phyloP scores from a whole-genome alignment of 768 basidiomycete genomes.

The Termitomyces sp. region DNA sequence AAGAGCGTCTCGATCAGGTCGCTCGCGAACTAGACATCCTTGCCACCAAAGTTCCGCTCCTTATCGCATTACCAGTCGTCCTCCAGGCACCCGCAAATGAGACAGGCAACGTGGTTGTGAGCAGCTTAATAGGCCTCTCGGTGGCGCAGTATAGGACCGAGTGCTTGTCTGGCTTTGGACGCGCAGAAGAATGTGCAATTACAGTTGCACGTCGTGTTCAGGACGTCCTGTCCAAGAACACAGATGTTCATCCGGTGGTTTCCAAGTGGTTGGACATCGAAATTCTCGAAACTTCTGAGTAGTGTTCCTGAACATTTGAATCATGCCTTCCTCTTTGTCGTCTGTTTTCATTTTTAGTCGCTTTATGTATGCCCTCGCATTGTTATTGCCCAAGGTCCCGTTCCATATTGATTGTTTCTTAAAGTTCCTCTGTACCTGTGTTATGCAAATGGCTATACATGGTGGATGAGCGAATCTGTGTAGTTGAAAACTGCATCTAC shows the following conservation, averaged over 20 bases:
- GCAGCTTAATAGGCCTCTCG: slow-evolving; percentile 49
- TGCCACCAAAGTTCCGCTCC: slow-evolving; percentile 63
- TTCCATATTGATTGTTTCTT: neutral
- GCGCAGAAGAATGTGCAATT: slow-evolving; percentile 69
- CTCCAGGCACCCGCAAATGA: slow-evolving; percentile 45
- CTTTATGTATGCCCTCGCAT: neutral
- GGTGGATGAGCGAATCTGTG: neutral
- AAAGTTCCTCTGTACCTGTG: neutral
- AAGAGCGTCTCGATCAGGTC: slow-evolving; percentile 20
- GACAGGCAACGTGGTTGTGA: slow-evolving; percentile 34
- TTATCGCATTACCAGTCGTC: slow-evolving; percentile 68
- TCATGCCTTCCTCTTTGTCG: neutral
- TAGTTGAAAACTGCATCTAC: neutral
- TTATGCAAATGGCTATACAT: neutral
- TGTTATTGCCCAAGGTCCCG: neutral
- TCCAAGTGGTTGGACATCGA: slow-evolving; percentile 49
- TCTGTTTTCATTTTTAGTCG: neutral
- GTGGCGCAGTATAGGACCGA: slow-evolving; percentile 64
- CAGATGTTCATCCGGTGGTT: slow-evolving; percentile 28
- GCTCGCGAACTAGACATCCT: slow-evolving; percentile 45
- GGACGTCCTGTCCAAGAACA: slow-evolving; percentile 36
- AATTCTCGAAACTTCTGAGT: slow-evolving; percentile 22
- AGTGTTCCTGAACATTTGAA: neutral
- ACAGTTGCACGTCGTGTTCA: slow-evolving; percentile 55
- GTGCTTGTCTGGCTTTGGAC: slow-evolving; percentile 69